A percentile compares a stretch with the other conserved stretches of the same genome.
phyloP scores from a whole-genome alignment of 306 rosid species.

The Argentina anserina region DNA sequence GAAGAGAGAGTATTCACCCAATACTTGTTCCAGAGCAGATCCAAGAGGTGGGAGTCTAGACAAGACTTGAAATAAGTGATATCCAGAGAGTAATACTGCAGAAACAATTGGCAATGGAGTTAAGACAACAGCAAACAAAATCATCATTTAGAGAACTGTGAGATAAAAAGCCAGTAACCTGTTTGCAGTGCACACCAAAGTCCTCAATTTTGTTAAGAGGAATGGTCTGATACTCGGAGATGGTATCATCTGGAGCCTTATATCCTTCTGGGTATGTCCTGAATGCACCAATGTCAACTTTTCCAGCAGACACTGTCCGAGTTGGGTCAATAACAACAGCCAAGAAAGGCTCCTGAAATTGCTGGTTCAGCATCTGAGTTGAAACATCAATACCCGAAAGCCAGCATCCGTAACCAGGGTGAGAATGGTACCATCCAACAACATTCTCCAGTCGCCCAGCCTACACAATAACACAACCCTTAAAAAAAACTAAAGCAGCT shows the following conservation, averaged over 20 bases:
- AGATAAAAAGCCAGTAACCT: slow-evolving; percentile 42
- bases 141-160: neutral
- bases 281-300: slow-evolving; percentile 97
- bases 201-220: slow-evolving; percentile 96
- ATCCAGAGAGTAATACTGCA: slow-evolving; percentile 92
- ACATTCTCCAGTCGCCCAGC: slow-evolving; percentile 91
- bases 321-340: slow-evolving; percentile 97
- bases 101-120: slow-evolving; percentile 22
- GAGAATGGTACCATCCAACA: slow-evolving; percentile 99
- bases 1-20: slow-evolving; percentile 94
- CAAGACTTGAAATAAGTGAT: slow-evolving; percentile 92
- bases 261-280: slow-evolving; percentile 97
- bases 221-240: slow-evolving; percentile 92
- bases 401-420: slow-evolving; percentile 99
- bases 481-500: neutral
- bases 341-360: slow-evolving; percentile 87
- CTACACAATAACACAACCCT: slow-evolving; percentile 34
- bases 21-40: slow-evolving; percentile 90
- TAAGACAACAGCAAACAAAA: slow-evolving; percentile 9
- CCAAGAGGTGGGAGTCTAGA: slow-evolving; percentile 91
- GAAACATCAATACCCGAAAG: slow-evolving; percentile 95
- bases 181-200: slow-evolving; percentile 97
- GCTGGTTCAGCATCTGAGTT: slow-evolving; percentile 92
- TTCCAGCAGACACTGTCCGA: slow-evolving; percentile 90
- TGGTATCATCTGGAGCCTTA: slow-evolving; percentile 89